Base-by-base conservation (phyloP, 345 rosid genomes). In the Euphorbia peplus region DNA sequence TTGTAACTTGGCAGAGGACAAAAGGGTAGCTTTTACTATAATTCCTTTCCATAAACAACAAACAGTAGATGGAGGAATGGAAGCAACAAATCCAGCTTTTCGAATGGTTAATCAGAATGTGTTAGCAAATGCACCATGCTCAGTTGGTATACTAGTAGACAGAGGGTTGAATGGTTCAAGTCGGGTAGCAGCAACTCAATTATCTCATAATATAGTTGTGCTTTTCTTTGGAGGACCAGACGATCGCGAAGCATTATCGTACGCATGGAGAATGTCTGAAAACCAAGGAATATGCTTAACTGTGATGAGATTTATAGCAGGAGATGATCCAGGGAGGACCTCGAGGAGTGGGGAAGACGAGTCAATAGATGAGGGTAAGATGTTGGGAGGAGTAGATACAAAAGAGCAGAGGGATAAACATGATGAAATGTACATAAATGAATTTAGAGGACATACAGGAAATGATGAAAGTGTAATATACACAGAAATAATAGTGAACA, bases 21-120 rank as follows among this genome's bases (percentile, higher is more conserved):
- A 91, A 73, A 83, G 93, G 4, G 87, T 87, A 3, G 83, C 95
- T 14, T 71, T 95, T 25, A 73, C 90, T 52, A 86, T 91, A 77
- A 77, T 95, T 63, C 99, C 99, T 8, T 91, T 95, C 79, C 99
- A 95, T 70, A 91, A 88, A 74, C 97, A 95, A 24, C 96, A 85
- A 69, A 91, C 97, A 0, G 95, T 95, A 1, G 96, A 95, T 68
- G 99, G 97, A 37, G 95, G 91, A 11, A 95, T 95, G 99, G 99
- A 95, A 75, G 90, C 85, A 9, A 89, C 93, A 5, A 91, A 95
- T 57, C 96, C 99, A 0, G 96, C 93, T 12, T 85, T 81, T 58
- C 80, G 96, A 32, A 80, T 75, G 57, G 89, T 91, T 15, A 91
- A 95, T 79, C 97, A 90, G 78, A 95, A 95, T 63, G 73, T 91